These are phyloP conservation scores for Streptanthus diversifolius DNA, from an alignment of 345 rosid species.

Conservation along the genomic window DNA sequence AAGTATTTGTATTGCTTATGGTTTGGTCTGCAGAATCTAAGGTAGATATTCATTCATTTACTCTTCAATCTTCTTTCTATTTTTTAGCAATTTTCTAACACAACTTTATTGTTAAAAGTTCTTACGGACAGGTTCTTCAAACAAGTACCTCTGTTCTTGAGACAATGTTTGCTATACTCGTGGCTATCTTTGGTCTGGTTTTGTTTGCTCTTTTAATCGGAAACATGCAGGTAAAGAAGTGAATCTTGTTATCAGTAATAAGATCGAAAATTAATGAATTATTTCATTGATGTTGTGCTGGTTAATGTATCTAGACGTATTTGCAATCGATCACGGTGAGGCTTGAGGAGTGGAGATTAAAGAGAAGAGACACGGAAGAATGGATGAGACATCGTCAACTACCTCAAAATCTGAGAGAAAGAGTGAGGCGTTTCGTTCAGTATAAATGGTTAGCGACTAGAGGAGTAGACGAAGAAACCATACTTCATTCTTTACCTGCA, in stretches of 20 bases:
- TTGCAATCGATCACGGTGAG: slow-evolving; percentile 68
- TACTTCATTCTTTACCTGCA: slow-evolving; percentile 53
- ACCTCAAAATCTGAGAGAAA: slow-evolving; percentile 48
- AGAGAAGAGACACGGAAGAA: slow-evolving; percentile 64
- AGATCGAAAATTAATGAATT: background rate
- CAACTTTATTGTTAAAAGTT: slow-evolving; percentile 37
- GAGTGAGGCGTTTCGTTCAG: slow-evolving; percentile 55
- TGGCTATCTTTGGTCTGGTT: slow-evolving; percentile 57
- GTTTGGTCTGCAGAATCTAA: slow-evolving; percentile 94
- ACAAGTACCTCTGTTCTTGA: slow-evolving; percentile 53
- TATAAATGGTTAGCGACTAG: slow-evolving; percentile 76
- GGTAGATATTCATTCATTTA: slow-evolving; percentile 39
- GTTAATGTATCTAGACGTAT: slow-evolving; percentile 47
- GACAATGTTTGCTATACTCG: slow-evolving; percentile 53
- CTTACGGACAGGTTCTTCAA: slow-evolving; percentile 48
- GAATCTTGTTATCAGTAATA: slow-evolving; percentile 5
- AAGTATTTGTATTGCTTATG: slow-evolving; percentile 86
- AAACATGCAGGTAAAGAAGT: slow-evolving; percentile 56
- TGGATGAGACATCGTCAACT: slow-evolving; percentile 74
- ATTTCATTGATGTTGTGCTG: background rate
- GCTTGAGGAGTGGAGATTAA: slow-evolving; percentile 73
- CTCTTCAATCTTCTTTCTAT: background rate
- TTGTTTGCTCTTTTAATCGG: slow-evolving; percentile 63
- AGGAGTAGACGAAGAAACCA: slow-evolving; percentile 73
- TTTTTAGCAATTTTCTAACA: background rate